Base-by-base conservation (phyloP, 202 grass and related monocot species). In the Musa balbisiana region DNA sequence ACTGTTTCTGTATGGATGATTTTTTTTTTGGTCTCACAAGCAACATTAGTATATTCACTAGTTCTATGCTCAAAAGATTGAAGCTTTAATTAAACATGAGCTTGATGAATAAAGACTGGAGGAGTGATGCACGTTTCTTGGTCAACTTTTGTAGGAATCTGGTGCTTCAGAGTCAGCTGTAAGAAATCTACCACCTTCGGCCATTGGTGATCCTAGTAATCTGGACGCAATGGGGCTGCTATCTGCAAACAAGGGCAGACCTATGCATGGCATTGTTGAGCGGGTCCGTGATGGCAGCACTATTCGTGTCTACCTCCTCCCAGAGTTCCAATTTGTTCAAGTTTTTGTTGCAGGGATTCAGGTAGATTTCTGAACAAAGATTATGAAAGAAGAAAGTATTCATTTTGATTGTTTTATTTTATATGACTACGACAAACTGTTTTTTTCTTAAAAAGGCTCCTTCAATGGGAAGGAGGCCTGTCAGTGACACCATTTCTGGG, bases 281-380 rank as follows among this genome's bases (percentile, higher is more conserved):
- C 95, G 95, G 85, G 91, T 87, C 33, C 91, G 95, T 24, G 95
- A 99, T 83, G 95, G 95, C 23, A 90, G 89, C 78, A 92, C 83
- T 49, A 59, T 99, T 75, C 95, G 95, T 83, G 88, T 89, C 72
- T 95, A 99, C 81, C 82, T 99, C 79, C 83, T 99, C 63, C 91
- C 95, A 33, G 90, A 83, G 51, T 99, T 95, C 78, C 95, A 95
- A 58, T 99, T 99, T 55, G 83, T 94, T 67, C 95, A 99, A 85
- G 92, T 99, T 83, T 94, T 94, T 76, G 87, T 92, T 82, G 95
- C 95, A 64, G 95, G 95, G 68, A 87, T 94, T 51, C 95, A 99
- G 88, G 91, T 94, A 82, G 55, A 11, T 2, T 10, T 52, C 25
- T 25, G 25, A 25, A 25, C 25, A 27, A 69, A 69, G 4, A 17